Evolutionary conservation across 2,329 filamentous ascomycete species (phyloP).

Genomic region (Colletotrichum sublineola): DNA sequence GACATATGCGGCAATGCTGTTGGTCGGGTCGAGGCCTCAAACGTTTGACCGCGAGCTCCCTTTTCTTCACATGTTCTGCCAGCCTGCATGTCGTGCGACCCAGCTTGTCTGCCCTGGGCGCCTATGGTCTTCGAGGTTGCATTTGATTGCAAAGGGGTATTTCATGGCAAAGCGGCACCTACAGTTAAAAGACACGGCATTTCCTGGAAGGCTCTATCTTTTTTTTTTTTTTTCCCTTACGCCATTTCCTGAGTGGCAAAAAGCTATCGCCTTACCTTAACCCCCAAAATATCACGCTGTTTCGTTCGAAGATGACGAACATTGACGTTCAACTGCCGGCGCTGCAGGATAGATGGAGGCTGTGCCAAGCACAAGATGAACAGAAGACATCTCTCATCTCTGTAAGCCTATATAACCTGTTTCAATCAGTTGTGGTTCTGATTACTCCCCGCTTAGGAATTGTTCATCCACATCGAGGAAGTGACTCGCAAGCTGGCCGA

Average conservation of each 20-base stretch:
- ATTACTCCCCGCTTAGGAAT: not conserved
- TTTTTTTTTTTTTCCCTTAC: not conserved
- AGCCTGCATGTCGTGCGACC: not conserved
- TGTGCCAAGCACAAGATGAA: conserved; percentile 16
- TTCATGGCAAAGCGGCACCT: no score
- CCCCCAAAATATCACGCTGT: no score
- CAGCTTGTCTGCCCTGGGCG: not conserved
- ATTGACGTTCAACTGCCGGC: not conserved
- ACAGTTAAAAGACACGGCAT: not conserved
- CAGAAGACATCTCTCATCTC: conserved; percentile 11
- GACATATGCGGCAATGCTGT: not conserved
- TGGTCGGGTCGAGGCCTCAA: not conserved
- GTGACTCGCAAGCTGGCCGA: conserved; percentile 1
- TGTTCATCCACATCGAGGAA: conserved; percentile 8
- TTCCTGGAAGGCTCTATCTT: not conserved
- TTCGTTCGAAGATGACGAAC: not conserved
- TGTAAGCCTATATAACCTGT: not conserved
- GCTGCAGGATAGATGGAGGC: not conserved
- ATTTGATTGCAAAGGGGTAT: no score
- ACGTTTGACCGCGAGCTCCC: not conserved
- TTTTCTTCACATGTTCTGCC: not conserved
- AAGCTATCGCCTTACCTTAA: no score
- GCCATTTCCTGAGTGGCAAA: not conserved
- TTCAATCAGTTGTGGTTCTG: not conserved
- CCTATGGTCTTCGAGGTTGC: not conserved